phyloP scores from a whole-genome alignment of 140 eudicot species.

The Cichorium intybus region DNA sequence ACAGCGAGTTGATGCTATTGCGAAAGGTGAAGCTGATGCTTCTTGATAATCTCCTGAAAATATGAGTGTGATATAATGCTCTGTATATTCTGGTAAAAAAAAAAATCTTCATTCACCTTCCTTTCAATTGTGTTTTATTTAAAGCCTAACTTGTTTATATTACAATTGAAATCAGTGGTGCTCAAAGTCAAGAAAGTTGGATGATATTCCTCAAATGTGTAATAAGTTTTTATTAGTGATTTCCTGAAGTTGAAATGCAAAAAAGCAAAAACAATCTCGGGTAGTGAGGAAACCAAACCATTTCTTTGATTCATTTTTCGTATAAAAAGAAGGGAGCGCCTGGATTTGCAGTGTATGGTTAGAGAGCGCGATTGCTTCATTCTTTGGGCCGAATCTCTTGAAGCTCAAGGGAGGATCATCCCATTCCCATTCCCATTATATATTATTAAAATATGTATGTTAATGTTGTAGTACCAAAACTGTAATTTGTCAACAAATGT shows the following conservation, averaged over 20 bases:
- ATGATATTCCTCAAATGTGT: conserved; percentile 31
- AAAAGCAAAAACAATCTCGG: conserved; percentile 22
- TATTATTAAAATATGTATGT: conserved; percentile 13
- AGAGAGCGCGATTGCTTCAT: conserved; percentile 24
- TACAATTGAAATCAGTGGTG: conserved; percentile 29
- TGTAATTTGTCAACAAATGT: conserved; percentile 15
- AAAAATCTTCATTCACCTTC: neutral
- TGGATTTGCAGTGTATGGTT: conserved; percentile 31
- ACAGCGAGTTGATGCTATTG: conserved; percentile 48
- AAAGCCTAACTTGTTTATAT: neutral
- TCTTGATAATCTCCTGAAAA: conserved; percentile 37
- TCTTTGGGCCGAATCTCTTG: conserved; percentile 34
- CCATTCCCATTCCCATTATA: conserved; percentile 15
- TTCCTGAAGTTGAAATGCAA: conserved; percentile 23
- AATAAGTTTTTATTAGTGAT: conserved; percentile 18
- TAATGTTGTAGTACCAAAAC: conserved; percentile 19
- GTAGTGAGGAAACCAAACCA: conserved; percentile 30
- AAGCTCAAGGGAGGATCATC: too few relatives aligned
- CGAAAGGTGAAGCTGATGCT: conserved; percentile 55
- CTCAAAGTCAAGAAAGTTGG: conserved; percentile 30
- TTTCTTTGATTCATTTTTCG: conserved; percentile 43
- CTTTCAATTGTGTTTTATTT: neutral
- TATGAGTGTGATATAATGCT: conserved; percentile 27
- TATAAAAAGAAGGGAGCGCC: conserved; percentile 23
- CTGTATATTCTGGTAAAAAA: conserved; percentile 51